Percentiles rank a stretch among this genome's conserved stretches.
Evolutionary conservation across 2,329 filamentous ascomycete genomes (phyloP).

Genomic region (Aspergillus calidoustus): DNA sequence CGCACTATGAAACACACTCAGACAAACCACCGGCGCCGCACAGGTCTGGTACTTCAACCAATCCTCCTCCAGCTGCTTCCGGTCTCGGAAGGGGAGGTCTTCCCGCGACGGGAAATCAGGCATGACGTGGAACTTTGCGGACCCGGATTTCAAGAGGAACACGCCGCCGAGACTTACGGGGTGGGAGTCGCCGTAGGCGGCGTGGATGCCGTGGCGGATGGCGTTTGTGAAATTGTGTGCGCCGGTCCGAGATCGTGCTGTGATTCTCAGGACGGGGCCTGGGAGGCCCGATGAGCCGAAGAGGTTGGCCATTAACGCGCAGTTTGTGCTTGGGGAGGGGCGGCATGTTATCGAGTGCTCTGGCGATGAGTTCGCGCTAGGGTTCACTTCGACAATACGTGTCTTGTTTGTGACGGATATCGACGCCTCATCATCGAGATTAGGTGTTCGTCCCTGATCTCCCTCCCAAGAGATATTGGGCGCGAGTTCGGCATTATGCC

Average conservation of each 20-base stretch:
- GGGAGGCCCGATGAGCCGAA: constrained; percentile 43
- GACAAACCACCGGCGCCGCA: constrained; percentile 43
- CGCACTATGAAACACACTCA: constrained; percentile 50
- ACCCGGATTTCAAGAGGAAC: constrained; percentile 46
- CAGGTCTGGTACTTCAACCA: constrained; percentile 50
- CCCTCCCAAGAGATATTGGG: constrained; percentile 36
- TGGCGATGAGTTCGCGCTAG: background rate
- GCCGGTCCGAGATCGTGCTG: constrained; percentile 32
- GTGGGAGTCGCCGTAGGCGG: constrained; percentile 36
- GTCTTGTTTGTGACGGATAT: background rate
- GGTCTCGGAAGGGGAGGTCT: constrained; percentile 32
- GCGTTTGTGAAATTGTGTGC: constrained; percentile 1
- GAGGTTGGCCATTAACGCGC: constrained; percentile 51
- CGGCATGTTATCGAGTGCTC: background rate
- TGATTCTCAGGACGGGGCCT: constrained; percentile 45
- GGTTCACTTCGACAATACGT: background rate
- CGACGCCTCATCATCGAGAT: background rate
- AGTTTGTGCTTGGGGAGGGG: constrained; percentile 35
- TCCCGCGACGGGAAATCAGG: constrained; percentile 46
- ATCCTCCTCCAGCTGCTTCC: constrained; percentile 33
- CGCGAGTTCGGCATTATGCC: constrained; percentile 50
- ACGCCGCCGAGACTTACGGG: constrained; percentile 48
- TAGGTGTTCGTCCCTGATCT: background rate
- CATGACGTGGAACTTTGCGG: constrained; percentile 50
- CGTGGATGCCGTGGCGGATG: background rate